Conservation (phyloP, 208 protist genomes). For the Eutreptiella sp. region DNA sequence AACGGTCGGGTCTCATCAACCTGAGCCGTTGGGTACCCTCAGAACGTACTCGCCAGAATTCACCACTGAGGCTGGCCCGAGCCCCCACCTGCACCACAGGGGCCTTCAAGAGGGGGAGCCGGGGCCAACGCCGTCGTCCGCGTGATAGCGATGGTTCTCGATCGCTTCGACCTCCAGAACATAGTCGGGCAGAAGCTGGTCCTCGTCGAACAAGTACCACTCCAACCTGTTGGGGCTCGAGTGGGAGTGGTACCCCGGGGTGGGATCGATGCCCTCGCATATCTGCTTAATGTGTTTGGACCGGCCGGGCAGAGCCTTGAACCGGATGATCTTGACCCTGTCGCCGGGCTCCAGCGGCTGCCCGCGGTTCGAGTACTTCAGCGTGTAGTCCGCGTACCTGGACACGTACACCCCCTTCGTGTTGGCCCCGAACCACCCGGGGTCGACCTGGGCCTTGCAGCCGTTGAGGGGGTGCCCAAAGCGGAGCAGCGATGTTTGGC, state of each 20-base stretch:
- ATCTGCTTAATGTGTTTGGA: slow-evolving; percentile 7
- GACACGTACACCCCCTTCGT: slow-evolving; percentile 27
- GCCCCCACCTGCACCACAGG: no score
- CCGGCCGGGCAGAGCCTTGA: slow-evolving; percentile 26
- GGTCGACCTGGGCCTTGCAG: slow-evolving; percentile 24
- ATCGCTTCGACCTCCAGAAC: slow-evolving; percentile 18
- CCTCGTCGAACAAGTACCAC: slow-evolving; percentile 31
- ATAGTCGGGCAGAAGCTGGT: slow-evolving; percentile 27
- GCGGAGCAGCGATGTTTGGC: slow-evolving; percentile 15
- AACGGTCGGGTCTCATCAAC: no score
- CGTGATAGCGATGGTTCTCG: slow-evolving; percentile 12
- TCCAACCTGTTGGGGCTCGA: slow-evolving; percentile 19
- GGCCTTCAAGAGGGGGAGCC: no score
- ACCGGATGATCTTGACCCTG: slow-evolving; percentile 23
- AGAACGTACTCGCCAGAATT: no score
- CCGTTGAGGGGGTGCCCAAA: slow-evolving; percentile 34
- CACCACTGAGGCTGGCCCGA: no score
- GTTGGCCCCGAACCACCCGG: slow-evolving; percentile 32
- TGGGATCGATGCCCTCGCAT: slow-evolving; percentile 16
- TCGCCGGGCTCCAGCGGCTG: slow-evolving; percentile 21
- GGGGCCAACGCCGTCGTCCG: no score
- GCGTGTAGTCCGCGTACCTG: slow-evolving; percentile 22
- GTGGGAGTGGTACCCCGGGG: slow-evolving; percentile 23
- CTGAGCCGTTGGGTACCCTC: no score
- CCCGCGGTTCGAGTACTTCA: slow-evolving; percentile 25